Base-by-base conservation (phyloP, 2,329 filamentous ascomycete genomes). In the Scopulariopsis brevicaulis region DNA sequence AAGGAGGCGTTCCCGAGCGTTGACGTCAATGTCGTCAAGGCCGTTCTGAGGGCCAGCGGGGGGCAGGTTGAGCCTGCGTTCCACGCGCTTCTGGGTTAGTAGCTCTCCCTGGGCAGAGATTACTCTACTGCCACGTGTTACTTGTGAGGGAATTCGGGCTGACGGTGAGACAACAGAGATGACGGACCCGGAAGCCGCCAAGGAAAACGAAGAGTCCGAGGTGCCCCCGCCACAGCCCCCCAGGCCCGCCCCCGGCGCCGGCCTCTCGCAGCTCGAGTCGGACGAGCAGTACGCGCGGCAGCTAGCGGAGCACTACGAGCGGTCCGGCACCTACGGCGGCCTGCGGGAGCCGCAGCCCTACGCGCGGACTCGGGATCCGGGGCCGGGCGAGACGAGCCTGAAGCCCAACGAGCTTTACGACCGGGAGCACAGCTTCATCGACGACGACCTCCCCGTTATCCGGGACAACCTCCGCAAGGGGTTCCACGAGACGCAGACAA, bases 401-500 rank as follows among this genome's bases (percentile, higher is more conserved):
- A 77, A 77, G 62, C 77, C 79, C 57, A 80, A 82, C 64, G 79
- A 83, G 62, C 52, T 62, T 40, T 62, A 84, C 43, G 84, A 90
- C 55, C 83, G 82, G 54, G 90, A 96, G 65, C 87, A 87, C 67
- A 96, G 84, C 75, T 99, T 99, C 71, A 83, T 97, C 64, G 94
- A 99, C 65, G 94, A 99, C 66, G 94, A 99, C 64, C 81, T 99
- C 15, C 93, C 94, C 1, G 85, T 93, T 55, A 96, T 99, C 68
- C 86, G 86, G 63, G 90, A 96, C 69, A 96, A 95, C 67, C 82
- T 99, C 64, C 87, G 87, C 68, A 95, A 97, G 74, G 94, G 94
- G 4, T 99, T 99, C 73, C 67, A 91, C 58, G 92, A 99, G 68
- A 97, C 94, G 1, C 94, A 97, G 74, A 85, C 83, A 58, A 95